Base-by-base conservation (phyloP, 352 stramenopile genomes). In the Aphanomyces cochlioides region DNA sequence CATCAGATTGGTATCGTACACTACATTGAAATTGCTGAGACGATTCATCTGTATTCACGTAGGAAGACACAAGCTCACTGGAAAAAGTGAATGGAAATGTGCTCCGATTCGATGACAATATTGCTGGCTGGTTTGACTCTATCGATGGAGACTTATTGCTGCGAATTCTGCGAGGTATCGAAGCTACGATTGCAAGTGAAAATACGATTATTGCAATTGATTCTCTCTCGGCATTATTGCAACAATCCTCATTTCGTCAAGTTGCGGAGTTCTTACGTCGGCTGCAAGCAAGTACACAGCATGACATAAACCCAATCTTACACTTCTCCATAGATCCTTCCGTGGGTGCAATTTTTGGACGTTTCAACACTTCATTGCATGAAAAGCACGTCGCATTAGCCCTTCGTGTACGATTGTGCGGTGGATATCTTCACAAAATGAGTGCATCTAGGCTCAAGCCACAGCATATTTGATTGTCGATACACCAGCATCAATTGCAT, bases 131-230 rank as follows among this genome's bases (percentile, higher is more conserved):
- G 64, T 50, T 70, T 28, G 12, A 15, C 28, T 12, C 28, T 43
- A 40, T 10, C 12, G 13, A 36, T 36, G 43, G 17, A 13, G 12
- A 56, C 34, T 5, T 37, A 4, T 10, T 70, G 17, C 7, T 4
- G 7, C 59, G 47, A 5, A 37, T 70, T n/a, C 36, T 54, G 15
- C n/a, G 13, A 7, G 37, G 6, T 37, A 41, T 67, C 21, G 47
- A 19, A 5, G 56, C n/a, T 21, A 17, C 28, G 19, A 19, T 41
- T 21, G n/a, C 60, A 54, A 66, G 43, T 19, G 39, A 73, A 17
- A 75, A 80, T n/a, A 69, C 81, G 28, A 74, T 89, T 43, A 75
- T 92, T 36, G 74, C 84, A 7, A 40, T 92, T 47, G 85, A 92
- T 77, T 88, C 83, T 67, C 61, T 90, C 2, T 86, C 90, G 66